Evolutionary conservation across 352 stramenopile genomes (phyloP).

Genomic region (Phytophthora sansomeana): DNA sequence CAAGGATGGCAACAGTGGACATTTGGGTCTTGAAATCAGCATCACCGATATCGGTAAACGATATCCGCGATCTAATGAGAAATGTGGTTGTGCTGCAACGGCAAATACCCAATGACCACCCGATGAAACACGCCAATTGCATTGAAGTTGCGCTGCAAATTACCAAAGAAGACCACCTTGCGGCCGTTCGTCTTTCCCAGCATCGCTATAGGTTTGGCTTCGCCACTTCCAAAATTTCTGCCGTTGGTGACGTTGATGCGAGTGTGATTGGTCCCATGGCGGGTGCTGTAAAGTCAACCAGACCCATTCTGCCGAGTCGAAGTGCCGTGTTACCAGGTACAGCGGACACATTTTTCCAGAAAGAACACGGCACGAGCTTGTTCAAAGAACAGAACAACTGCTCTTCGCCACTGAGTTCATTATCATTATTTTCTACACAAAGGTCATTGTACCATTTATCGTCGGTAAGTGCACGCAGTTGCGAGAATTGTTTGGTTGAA

Average conservation of each 20-base stretch:
- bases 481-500: background rate
- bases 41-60: slow-evolving; percentile 24
- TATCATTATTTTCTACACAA: slow-evolving; percentile 35
- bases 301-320: background rate
- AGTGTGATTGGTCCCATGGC: background rate
- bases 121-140: slow-evolving; percentile 9
- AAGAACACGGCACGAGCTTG: slow-evolving; percentile 14
- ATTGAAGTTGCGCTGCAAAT: slow-evolving; percentile 21
- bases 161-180: slow-evolving; percentile 3
- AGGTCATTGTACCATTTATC: slow-evolving; percentile 39
- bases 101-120: slow-evolving; percentile 9
- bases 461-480: slow-evolving; percentile 26
- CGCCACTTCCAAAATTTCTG: background rate
- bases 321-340: background rate
- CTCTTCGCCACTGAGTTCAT: slow-evolving; percentile 42
- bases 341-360: slow-evolving; percentile 6
- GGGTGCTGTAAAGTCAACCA: background rate
- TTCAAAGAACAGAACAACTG: slow-evolving; percentile 23
- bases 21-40: no score
- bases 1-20: no score
- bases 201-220: slow-evolving; percentile 6
- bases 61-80: slow-evolving; percentile 19
- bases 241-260: background rate
- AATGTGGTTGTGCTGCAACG: slow-evolving; percentile 7
- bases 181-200: background rate